These are phyloP conservation scores for Populus tremula DNA, from an alignment of 345 rosid species.

Conservation along the genomic window DNA sequence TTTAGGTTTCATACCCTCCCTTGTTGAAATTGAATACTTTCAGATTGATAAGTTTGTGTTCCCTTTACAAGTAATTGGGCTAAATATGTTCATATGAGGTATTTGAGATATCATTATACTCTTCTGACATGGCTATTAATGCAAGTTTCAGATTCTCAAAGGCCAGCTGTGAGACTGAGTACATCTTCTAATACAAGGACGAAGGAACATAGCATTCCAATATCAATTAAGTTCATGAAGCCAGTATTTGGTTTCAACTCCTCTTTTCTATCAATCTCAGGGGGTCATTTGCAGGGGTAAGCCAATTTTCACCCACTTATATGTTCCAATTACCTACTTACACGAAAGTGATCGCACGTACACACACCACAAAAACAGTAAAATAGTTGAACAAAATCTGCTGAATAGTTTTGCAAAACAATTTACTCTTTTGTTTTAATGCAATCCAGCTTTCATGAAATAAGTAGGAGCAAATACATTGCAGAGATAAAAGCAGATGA, in stretches of 20 bases:
- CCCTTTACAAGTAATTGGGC: neutral
- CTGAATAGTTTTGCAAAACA: neutral
- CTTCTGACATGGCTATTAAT: constrained; percentile 18
- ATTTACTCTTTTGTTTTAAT: constrained; percentile 5
- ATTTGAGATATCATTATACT: neutral
- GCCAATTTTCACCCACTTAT: constrained; percentile 24
- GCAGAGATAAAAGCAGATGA: constrained; percentile 59
- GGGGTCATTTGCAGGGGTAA: constrained; percentile 78
- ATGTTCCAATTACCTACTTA: neutral
- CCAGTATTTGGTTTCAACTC: constrained; percentile 86
- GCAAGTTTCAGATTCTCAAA: constrained; percentile 65
- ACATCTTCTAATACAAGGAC: constrained; percentile 69
- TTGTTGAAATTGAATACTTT: neutral
- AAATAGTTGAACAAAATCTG: neutral
- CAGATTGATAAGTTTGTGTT: constrained; percentile 1
- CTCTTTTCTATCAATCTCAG: constrained; percentile 63
- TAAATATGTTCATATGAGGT: neutral
- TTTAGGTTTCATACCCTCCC: neutral
- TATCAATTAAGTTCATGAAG: constrained; percentile 67
- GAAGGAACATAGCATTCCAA: constrained; percentile 48
- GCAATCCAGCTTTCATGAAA: constrained; percentile 63
- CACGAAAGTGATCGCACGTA: neutral
- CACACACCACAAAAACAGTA: neutral
- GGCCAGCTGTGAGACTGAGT: constrained; percentile 68
- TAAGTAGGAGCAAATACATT: constrained; percentile 55